A percentile compares a stretch with the other conserved stretches of the same genome.
phyloP scores from a whole-genome alignment of 331 rosid species.

The Phaseolus coccineus region DNA sequence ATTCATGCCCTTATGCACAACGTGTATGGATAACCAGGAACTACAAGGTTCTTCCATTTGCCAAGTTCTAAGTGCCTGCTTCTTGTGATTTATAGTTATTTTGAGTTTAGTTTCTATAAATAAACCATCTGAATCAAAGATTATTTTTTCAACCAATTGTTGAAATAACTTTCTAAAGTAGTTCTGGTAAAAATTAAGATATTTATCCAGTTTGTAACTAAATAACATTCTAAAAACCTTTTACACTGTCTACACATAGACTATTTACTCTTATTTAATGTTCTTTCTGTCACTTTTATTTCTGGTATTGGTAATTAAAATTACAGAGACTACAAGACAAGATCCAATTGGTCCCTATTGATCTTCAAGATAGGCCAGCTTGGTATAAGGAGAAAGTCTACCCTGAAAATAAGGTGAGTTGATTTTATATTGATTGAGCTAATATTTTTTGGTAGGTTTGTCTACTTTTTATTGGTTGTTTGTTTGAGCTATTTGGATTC shows the following conservation, averaged over 20 bases:
- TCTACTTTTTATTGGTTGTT: too few species aligned
- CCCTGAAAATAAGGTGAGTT: slow-evolving; percentile 69
- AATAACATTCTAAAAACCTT: too few species aligned
- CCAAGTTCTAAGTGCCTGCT: not conserved
- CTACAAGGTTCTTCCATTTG: slow-evolving; percentile 53
- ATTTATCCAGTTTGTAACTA: too few species aligned
- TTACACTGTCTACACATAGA: not conserved
- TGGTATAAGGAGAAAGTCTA: slow-evolving; percentile 75
- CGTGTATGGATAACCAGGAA: slow-evolving; percentile 73
- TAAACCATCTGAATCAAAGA: not conserved
- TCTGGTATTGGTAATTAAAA: slow-evolving; percentile 5
- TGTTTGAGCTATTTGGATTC: not conserved
- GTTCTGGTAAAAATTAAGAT: too few species aligned
- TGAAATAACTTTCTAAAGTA: too few species aligned
- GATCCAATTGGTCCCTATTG: slow-evolving; percentile 54
- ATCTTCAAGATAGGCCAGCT: slow-evolving; percentile 56
- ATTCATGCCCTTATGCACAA: slow-evolving; percentile 65
- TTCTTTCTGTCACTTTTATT: not conserved
- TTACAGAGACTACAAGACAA: slow-evolving; percentile 56
- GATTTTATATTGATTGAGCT: not conserved
- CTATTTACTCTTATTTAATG: not conserved
- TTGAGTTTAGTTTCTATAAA: not conserved
- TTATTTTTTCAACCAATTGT: too few species aligned
- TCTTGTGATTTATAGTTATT: not conserved
- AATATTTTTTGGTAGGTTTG: not conserved